Percentiles rank a stretch among this genome's conserved stretches.
Conservation (phyloP, 495 filamentous ascomycete genomes). For the Hypoxylon fragiforme region DNA sequence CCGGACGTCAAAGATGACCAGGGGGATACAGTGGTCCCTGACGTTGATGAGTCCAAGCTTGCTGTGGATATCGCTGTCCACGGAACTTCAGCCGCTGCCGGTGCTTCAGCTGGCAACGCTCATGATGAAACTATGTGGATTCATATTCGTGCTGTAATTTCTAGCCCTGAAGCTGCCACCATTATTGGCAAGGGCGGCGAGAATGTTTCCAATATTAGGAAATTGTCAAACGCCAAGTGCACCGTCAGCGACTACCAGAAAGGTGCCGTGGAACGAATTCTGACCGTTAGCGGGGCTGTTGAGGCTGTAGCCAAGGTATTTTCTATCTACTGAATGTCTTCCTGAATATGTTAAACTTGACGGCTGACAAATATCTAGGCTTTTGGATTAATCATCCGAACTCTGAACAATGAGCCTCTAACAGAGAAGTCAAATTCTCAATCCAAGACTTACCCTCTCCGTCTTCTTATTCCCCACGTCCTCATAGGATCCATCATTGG, state of each 20-base stretch:
- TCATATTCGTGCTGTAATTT: conserved; percentile 93
- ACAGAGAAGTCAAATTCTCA: conserved; percentile 81
- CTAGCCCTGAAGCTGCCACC: conserved; percentile 94
- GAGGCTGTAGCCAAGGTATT: conserved; percentile 95
- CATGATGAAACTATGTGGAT: conserved; percentile 95
- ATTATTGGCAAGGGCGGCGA: conserved; percentile 98
- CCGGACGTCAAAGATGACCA: conserved; percentile 61
- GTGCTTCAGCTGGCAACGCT: conserved; percentile 33
- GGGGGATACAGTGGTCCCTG: conserved; percentile 70
- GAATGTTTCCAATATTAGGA: conserved; percentile 93
- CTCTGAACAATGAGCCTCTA: conserved; percentile 93
- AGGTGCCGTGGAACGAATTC: conserved; percentile 92
- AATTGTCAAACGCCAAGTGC: conserved; percentile 91
- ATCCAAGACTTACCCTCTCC: conserved; percentile 96
- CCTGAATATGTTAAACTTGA: conserved; percentile 19
- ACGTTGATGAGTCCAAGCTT: conserved; percentile 58
- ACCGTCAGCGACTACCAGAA: conserved; percentile 97
- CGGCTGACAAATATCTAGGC: conserved; percentile 60
- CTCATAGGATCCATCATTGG: conserved; percentile 98
- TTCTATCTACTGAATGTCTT: no score
- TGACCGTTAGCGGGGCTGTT: conserved; percentile 93
- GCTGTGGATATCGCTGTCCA: conserved; percentile 49
- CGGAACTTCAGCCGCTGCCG: conserved; percentile 24
- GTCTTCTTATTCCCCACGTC: conserved; percentile 93
- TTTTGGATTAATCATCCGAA: conserved; percentile 96